These are phyloP conservation scores for Cercospora citrullina DNA, from an alignment of 2,329 filamentous ascomycete species.

Conservation along the genomic window DNA sequence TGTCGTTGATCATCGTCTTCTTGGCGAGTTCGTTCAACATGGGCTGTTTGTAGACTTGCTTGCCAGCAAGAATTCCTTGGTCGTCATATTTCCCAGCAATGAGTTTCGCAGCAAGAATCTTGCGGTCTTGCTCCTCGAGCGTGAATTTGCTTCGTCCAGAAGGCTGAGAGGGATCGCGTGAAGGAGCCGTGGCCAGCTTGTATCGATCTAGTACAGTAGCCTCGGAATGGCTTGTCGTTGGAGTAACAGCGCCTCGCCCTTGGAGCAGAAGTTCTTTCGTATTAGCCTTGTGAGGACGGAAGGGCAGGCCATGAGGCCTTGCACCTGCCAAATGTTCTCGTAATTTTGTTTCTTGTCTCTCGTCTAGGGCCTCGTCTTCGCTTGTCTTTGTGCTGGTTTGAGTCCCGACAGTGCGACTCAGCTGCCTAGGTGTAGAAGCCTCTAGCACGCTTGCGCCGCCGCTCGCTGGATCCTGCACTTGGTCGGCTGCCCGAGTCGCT, in stretches of 20 bases:
- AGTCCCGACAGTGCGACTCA: not conserved
- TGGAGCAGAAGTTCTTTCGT: slow-evolving; percentile 22
- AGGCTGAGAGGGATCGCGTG: not conserved
- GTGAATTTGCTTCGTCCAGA: not conserved
- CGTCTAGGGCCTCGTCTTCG: not conserved
- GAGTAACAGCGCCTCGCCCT: slow-evolving; percentile 28
- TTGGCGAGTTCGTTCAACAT: slow-evolving; percentile 27
- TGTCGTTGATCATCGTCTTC: slow-evolving; percentile 30
- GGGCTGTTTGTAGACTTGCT: slow-evolving; percentile 22
- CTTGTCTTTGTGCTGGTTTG: not conserved
- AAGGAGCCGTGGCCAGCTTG: slow-evolving; percentile 24
- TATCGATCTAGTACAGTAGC: slow-evolving; percentile 32
- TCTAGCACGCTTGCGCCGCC: slow-evolving; percentile 21
- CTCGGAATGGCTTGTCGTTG: slow-evolving; percentile 27
- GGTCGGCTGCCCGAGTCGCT: slow-evolving; percentile 4
- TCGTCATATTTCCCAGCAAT: slow-evolving; percentile 26
- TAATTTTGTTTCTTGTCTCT: slow-evolving; percentile 1
- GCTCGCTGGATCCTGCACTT: slow-evolving; percentile 18
- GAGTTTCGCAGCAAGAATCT: slow-evolving; percentile 23
- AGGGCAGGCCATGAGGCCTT: slow-evolving; percentile 10
- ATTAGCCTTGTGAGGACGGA: slow-evolving; percentile 7
- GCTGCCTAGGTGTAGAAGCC: not conserved
- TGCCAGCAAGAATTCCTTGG: not conserved
- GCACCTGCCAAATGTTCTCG: slow-evolving; percentile 8
- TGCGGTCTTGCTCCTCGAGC: not conserved